Conservation (phyloP, 2,329 filamentous ascomycete genomes). For the Corinectria fuckeliana region DNA sequence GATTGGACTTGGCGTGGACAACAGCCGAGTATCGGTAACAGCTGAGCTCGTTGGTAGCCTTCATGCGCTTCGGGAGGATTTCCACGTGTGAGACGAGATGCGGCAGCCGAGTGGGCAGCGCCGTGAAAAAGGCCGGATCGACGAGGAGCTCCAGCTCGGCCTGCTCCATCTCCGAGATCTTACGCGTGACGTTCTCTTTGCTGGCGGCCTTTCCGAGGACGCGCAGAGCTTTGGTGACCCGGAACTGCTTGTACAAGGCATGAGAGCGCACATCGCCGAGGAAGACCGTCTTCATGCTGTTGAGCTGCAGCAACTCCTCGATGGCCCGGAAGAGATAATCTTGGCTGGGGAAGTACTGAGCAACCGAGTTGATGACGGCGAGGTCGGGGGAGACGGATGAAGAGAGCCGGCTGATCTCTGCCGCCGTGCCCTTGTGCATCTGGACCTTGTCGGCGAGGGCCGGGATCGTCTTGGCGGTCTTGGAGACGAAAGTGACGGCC, state of each 20-base stretch:
- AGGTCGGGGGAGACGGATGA: constrained; percentile 6
- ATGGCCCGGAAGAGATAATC: constrained; percentile 31
- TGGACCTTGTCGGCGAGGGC: not conserved
- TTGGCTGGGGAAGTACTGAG: constrained; percentile 38
- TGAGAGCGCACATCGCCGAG: constrained; percentile 34
- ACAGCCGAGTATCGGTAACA: constrained; percentile 11
- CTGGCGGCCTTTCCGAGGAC: not conserved
- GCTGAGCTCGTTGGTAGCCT: not conserved
- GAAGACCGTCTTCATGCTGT: constrained; percentile 15
- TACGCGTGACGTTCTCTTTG: constrained; percentile 9
- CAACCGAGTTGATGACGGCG: constrained; percentile 39
- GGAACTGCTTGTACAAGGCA: constrained; percentile 26
- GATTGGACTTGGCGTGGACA: constrained; percentile 19
- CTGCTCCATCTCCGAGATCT: constrained; percentile 19
- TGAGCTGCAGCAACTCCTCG: constrained; percentile 10
- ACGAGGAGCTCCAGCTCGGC: constrained; percentile 31
- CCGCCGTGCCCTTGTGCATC: constrained; percentile 30
- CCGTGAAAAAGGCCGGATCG: constrained; percentile 21
- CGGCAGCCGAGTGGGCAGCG: not conserved
- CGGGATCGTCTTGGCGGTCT: constrained; percentile 16
- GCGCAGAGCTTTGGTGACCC: constrained; percentile 12
- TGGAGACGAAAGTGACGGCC: constrained; percentile 31
- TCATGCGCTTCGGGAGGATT: not conserved
- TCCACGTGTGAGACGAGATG: not conserved
- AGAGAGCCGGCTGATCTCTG: constrained; percentile 16